Evolutionary conservation across 2,329 filamentous ascomycete genomes (phyloP).

Genomic region (Bipolaris zeicola): DNA sequence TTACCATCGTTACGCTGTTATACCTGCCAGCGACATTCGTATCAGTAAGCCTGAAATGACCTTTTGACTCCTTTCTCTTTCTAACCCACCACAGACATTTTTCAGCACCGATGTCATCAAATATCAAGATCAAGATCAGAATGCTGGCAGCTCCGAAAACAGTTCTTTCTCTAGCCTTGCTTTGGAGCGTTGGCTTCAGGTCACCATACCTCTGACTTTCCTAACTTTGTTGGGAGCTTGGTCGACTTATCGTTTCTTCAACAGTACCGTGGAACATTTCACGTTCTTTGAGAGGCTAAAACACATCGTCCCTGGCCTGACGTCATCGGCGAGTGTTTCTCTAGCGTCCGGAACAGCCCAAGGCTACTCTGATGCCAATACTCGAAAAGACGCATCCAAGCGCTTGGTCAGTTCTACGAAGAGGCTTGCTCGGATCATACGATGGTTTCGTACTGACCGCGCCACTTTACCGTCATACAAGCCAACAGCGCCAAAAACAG

Average conservation of each 20-base stretch:
- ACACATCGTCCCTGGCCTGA: background rate
- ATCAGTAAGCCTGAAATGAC: constrained; percentile 23
- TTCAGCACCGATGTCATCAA: constrained; percentile 51
- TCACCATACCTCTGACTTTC: constrained; percentile 47
- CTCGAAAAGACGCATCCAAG: background rate
- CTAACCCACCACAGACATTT: constrained; percentile 39
- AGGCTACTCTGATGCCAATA: background rate
- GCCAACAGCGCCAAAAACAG: background rate
- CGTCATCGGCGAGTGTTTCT: background rate
- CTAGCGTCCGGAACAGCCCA: background rate
- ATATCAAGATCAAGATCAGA: constrained; percentile 36
- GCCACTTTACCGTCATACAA: background rate
- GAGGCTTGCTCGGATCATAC: background rate
- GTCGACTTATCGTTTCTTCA: constrained; percentile 21
- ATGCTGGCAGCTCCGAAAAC: background rate
- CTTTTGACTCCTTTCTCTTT: too few relatives aligned
- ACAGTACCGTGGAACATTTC: background rate
- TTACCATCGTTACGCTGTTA: constrained; percentile 32
- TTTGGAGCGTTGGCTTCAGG: constrained; percentile 45
- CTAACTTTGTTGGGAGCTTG: constrained; percentile 36
- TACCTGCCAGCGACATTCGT: constrained; percentile 39
- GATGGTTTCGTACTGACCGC: background rate
- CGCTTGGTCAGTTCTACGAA: background rate
- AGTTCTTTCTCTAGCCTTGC: constrained; percentile 40
- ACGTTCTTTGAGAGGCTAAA: constrained; percentile 1